Conservation (phyloP, 805 yeast species). For the Wickerhamomyces strasburgensis region DNA sequence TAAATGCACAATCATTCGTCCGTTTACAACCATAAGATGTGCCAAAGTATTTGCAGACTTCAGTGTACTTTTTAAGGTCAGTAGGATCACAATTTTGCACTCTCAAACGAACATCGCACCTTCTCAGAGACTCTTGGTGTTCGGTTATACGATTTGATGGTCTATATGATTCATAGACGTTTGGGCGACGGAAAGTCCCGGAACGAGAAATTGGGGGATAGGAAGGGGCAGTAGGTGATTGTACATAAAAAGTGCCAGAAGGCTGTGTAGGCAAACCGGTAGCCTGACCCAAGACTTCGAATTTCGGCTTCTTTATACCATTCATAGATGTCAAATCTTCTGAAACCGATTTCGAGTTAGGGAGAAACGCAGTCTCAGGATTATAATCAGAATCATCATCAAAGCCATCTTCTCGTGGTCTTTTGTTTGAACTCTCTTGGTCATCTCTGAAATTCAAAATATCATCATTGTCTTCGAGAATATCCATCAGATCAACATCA, state of each 20-base stretch:
- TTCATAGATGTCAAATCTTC: too few relatives aligned
- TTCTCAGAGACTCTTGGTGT: too few relatives aligned
- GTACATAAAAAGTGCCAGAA: too few relatives aligned
- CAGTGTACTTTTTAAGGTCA: not conserved
- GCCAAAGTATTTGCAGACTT: not conserved
- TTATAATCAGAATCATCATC: not conserved
- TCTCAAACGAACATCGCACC: not conserved
- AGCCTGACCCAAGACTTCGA: slow-evolving; percentile 1
- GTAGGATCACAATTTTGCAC: not conserved
- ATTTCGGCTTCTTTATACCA: not conserved
- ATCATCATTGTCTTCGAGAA: slow-evolving; percentile 2
- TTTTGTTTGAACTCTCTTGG: not conserved
- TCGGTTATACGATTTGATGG: too few relatives aligned
- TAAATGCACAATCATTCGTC: not conserved
- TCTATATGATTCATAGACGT: too few relatives aligned
- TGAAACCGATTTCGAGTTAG: too few relatives aligned
- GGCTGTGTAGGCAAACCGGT: too few relatives aligned
- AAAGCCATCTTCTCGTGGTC: slow-evolving; percentile 1
- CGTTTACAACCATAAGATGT: not conserved
- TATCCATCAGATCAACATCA: slow-evolving; percentile 3
- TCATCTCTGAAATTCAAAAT: not conserved
- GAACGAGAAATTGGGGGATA: too few relatives aligned
- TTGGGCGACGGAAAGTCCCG: too few relatives aligned
- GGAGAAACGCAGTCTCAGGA: not conserved
- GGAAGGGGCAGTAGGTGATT: too few relatives aligned